These are phyloP conservation scores for Wickerhamomyces subpelliculosus DNA, from an alignment of 805 yeast genomes.

Conservation along the genomic window DNA sequence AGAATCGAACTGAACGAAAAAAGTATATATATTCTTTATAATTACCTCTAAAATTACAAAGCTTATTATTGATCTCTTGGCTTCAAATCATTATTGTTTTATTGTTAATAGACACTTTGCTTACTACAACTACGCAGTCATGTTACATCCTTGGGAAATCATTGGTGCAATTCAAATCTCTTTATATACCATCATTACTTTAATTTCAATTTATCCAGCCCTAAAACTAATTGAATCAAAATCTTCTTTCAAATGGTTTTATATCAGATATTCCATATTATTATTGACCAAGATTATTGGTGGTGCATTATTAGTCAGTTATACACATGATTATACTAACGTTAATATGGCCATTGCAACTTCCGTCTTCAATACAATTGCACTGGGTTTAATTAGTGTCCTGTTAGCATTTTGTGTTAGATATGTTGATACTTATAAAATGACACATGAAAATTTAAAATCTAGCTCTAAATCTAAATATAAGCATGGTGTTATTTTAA, in stretches of 20 bases:
- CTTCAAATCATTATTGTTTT: no score
- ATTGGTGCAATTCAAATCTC: not conserved
- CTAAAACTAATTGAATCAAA: not conserved
- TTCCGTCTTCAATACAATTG: not conserved
- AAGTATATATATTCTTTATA: no score
- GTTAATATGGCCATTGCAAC: not conserved
- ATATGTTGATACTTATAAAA: not conserved
- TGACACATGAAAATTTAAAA: no score
- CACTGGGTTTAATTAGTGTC: not conserved
- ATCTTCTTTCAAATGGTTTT: conserved; percentile 1
- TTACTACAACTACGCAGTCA: no score
- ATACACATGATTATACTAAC: not conserved
- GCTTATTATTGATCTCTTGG: no score
- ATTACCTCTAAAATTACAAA: no score
- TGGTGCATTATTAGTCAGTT: not conserved
- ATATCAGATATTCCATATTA: not conserved
- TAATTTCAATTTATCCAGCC: not conserved
- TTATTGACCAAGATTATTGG: not conserved
- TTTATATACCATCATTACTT: not conserved
- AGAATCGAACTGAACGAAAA: no score
- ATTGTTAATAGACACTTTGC: no score
- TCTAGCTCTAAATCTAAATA: no score
- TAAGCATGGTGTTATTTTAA: no score
- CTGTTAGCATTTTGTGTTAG: not conserved
- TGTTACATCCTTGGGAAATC: not conserved